These are phyloP conservation scores for Cyclotella cryptica DNA, from an alignment of 108 stramenopile species.

Conservation along the genomic window DNA sequence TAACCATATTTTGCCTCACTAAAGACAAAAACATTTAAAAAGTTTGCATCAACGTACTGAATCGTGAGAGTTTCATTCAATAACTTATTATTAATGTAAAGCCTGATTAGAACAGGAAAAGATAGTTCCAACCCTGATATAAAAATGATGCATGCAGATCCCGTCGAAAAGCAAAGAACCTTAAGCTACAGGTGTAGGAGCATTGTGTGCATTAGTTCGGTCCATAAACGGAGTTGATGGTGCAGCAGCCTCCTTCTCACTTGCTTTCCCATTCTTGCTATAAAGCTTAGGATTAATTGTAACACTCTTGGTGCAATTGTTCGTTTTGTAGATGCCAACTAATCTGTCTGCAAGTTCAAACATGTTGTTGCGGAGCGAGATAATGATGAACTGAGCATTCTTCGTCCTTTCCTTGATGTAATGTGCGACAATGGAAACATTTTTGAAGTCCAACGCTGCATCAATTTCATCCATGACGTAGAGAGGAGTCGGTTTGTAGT, in stretches of 20 bases:
- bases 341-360: slow-evolving; percentile 99
- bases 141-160: no score
- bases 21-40: no score
- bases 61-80: no score
- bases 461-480: slow-evolving; percentile 99
- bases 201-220: slow-evolving; percentile 32
- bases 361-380: slow-evolving; percentile 99
- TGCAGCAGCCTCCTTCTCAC: neutral
- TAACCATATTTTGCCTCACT: no score
- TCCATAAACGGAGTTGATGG: slow-evolving; percentile 40
- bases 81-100: no score
- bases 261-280: slow-evolving; percentile 25
- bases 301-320: slow-evolving; percentile 96
- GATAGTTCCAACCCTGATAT: no score
- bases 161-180: neutral
- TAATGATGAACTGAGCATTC: slow-evolving; percentile 99
- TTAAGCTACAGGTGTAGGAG: slow-evolving; percentile 19
- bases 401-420: slow-evolving; percentile 99
- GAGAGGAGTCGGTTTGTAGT: slow-evolving; percentile 99
- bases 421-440: slow-evolving; percentile 99
- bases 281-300: slow-evolving; percentile 89
- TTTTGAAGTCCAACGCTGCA: slow-evolving; percentile 99
- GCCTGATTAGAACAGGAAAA: no score
- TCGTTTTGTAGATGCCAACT: slow-evolving; percentile 98
- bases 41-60: no score